These are phyloP conservation scores for Decorospora gaudefroyi DNA, from an alignment of 2,329 filamentous ascomycete genomes.

Conservation along the genomic window DNA sequence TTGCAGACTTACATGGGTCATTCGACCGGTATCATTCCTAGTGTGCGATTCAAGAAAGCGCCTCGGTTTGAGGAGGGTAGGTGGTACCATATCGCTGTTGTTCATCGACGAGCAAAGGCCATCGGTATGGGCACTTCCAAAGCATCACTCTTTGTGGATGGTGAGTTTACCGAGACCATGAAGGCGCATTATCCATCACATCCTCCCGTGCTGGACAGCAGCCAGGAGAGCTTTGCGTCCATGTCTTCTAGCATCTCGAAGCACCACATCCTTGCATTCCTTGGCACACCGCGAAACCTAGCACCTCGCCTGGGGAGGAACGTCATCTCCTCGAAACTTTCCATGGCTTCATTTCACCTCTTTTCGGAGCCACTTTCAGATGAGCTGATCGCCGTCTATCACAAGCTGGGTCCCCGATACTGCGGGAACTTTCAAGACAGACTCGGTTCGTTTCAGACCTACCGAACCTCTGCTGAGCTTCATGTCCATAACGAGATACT, in stretches of 20 bases:
- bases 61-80: constrained; percentile 71
- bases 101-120: constrained; percentile 74
- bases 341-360: constrained; percentile 84
- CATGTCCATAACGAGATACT: constrained; percentile 90
- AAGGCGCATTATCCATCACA: constrained; percentile 84
- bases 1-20: constrained; percentile 92
- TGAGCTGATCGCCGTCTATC: constrained; percentile 88
- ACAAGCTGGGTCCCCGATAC: constrained; percentile 86
- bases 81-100: constrained; percentile 94
- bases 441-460: constrained; percentile 93
- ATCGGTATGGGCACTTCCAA: constrained; percentile 72
- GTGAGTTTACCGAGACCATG: constrained; percentile 90
- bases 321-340: constrained; percentile 79
- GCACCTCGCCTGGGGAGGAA: constrained; percentile 75
- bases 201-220: constrained; percentile 67
- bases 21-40: constrained; percentile 66
- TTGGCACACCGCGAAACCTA: constrained; percentile 89
- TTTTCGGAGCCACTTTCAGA: constrained; percentile 88
- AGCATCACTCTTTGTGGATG: constrained; percentile 87
- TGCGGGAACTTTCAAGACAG: constrained; percentile 97
- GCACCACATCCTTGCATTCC: constrained; percentile 82
- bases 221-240: constrained; percentile 70
- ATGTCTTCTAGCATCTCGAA: constrained; percentile 63
- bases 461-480: constrained; percentile 86
- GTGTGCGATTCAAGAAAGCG: constrained; percentile 91